These are phyloP conservation scores for Coccinonectria pachysandricola DNA, from an alignment of 2,329 filamentous ascomycete genomes.

Conservation along the genomic window DNA sequence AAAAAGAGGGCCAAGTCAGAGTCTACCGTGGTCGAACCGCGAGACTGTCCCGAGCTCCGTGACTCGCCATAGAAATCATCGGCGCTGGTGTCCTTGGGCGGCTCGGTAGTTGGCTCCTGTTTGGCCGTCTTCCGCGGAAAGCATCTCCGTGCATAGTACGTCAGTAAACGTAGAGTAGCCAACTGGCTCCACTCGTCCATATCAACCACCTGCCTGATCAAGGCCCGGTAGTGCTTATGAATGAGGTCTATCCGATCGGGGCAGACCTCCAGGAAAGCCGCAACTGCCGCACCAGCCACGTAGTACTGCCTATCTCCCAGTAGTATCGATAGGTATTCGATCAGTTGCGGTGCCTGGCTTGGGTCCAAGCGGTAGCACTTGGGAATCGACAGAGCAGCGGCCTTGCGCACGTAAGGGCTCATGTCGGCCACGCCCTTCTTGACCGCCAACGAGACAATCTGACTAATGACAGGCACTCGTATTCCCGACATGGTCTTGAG, in stretches of 20 bases:
- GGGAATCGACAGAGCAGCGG: slow-evolving; percentile 84
- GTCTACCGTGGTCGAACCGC: slow-evolving; percentile 50
- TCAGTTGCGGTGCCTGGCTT: slow-evolving; percentile 69
- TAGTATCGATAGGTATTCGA: slow-evolving; percentile 69
- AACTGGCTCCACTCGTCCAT: slow-evolving; percentile 99
- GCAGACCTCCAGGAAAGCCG: slow-evolving; percentile 81
- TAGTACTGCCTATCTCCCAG: slow-evolving; percentile 91
- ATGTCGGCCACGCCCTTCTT: slow-evolving; percentile 90
- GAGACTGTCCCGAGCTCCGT: slow-evolving; percentile 30
- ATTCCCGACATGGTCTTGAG: slow-evolving; percentile 96
- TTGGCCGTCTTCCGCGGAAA: slow-evolving; percentile 63
- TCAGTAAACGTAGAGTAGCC: slow-evolving; percentile 71
- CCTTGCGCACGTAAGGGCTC: slow-evolving; percentile 86
- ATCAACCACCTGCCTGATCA: slow-evolving; percentile 86
- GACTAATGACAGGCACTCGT: slow-evolving; percentile 91
- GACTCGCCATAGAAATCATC: slow-evolving; percentile 76
- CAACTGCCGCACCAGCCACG: slow-evolving; percentile 87
- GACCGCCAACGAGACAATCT: slow-evolving; percentile 92
- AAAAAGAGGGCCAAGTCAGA: slow-evolving; percentile 76
- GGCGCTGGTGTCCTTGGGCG: slow-evolving; percentile 29
- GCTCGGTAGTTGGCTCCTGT: slow-evolving; percentile 33
- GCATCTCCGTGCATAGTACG: slow-evolving; percentile 73
- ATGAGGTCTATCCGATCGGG: slow-evolving; percentile 80
- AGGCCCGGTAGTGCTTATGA: slow-evolving; percentile 75
- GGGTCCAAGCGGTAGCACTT: slow-evolving; percentile 93